Evolutionary conservation across 257 asterid genomes (phyloP), one percentile per base, ranked within the genome.

Genomic region (Solanum ahanhuiri): DNA sequence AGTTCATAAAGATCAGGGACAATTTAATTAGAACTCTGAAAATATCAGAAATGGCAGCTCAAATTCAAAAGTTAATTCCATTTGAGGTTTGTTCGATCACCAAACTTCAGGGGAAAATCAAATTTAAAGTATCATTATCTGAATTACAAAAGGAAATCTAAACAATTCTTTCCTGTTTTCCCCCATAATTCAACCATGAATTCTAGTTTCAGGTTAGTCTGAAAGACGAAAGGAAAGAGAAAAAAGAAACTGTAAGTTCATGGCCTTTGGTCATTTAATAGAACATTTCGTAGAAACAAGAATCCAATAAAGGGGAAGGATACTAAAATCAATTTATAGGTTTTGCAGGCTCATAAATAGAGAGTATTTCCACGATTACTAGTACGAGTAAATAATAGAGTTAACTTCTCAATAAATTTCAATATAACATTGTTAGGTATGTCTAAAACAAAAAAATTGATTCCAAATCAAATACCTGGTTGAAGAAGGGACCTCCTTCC

Each of bases 401-500:
- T 67, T 28, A n/a, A 63, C 31, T 63, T 28, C 37, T 23, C 75
- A 67, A 67, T 14, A 18, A 67, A 67, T 67, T 28, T 67, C 75
- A 67, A 67, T 12, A 28, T 28, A 67, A 28, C 75, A 67, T 67
- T 67, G 77, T 31, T 70, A 14, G 43, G 14, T 17, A 70, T 69
- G 39, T 69, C 76, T 14, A 69, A 30, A 69, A 69, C 75, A 69
- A 69, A 15, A 69, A 69, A 17, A 30, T 69, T 69, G 76, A 69
- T 69, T 69, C 23, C 76, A 69, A 70, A 70, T 31, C 23, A 1
- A 31, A 17, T 31, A 70, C 77, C 95, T 96, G 99, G 90, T 95
- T 96, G 91, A 96, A 96, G 89, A 94, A 93, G 20, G 98, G 98
- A 71, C 88, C 90, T 0, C 97, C 89, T 86, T 95, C 98, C 97